Conservation (phyloP, 129 eudicot species). For the Helichrysum umbraculigerum region DNA sequence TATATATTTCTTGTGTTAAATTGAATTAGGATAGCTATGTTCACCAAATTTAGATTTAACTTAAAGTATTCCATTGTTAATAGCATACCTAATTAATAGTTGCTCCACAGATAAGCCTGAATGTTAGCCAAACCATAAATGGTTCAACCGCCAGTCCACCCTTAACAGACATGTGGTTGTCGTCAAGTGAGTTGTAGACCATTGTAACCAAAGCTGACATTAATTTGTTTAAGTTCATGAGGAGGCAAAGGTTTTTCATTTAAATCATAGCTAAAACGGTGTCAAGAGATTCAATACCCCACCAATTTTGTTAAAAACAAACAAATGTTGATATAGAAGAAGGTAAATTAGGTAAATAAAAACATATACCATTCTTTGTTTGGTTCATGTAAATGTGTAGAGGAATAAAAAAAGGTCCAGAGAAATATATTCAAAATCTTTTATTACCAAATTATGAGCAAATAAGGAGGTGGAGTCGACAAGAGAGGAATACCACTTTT, state of each 20-base stretch:
- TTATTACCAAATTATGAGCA: constrained; percentile 1
- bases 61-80: neutral
- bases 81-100: neutral
- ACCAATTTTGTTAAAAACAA: neutral
- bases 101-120: neutral
- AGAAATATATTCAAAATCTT: neutral
- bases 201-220: neutral
- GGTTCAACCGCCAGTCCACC: neutral
- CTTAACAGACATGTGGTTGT: neutral
- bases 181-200: neutral
- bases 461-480: neutral
- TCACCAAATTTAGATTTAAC: neutral
- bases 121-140: neutral
- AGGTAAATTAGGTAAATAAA: constrained; percentile 8
- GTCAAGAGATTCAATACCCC: neutral
- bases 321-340: neutral
- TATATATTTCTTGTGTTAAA: neutral
- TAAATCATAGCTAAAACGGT: neutral
- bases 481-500: neutral
- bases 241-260: neutral
- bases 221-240: neutral
- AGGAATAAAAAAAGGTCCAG: neutral
- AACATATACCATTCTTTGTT: neutral
- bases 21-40: neutral
- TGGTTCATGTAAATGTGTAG: neutral